A percentile compares a stretch with the other conserved stretches of the same genome.
These are phyloP conservation scores for Starmerella cellae DNA, from an alignment of 805 yeast genomes.

Conservation along the genomic window DNA sequence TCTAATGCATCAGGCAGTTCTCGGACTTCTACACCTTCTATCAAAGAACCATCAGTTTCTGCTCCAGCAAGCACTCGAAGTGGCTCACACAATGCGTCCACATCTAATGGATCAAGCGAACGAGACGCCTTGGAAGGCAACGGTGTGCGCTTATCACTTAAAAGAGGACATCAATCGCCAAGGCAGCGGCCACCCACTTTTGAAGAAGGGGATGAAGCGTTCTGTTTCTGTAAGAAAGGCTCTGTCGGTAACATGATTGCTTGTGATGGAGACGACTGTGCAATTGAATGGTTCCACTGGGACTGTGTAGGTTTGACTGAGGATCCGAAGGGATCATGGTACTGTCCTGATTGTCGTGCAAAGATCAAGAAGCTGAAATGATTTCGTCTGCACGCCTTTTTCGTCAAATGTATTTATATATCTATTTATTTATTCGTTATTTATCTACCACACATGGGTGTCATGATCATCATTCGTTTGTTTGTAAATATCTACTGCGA, in stretches of 20 bases:
- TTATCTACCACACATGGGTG: background rate
- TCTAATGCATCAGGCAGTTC: background rate
- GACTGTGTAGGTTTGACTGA: slow-evolving; percentile 79
- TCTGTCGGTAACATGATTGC: slow-evolving; percentile 96
- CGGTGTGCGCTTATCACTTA: slow-evolving; percentile 15
- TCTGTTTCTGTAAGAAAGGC: slow-evolving; percentile 87
- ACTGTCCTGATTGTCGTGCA: slow-evolving; percentile 67
- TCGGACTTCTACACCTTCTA: background rate
- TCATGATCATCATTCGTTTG: background rate
- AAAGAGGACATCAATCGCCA: slow-evolving; percentile 8
- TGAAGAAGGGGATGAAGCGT: slow-evolving; percentile 50
- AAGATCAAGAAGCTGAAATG: slow-evolving; percentile 15
- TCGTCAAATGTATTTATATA: background rate
- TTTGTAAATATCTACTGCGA: background rate
- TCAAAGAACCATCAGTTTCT: background rate
- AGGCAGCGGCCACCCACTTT: slow-evolving; percentile 11
- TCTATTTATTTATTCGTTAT: slow-evolving; percentile 1
- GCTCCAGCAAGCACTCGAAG: background rate
- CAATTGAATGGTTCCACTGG: slow-evolving; percentile 92
- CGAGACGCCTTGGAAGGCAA: slow-evolving; percentile 10
- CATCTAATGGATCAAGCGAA: background rate
- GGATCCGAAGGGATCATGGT: slow-evolving; percentile 92
- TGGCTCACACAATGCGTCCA: background rate
- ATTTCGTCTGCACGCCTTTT: background rate
- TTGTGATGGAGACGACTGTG: slow-evolving; percentile 82